Base-by-base conservation (phyloP, 1,284 basidiomycete species). In the Amylostereum chailletii region DNA sequence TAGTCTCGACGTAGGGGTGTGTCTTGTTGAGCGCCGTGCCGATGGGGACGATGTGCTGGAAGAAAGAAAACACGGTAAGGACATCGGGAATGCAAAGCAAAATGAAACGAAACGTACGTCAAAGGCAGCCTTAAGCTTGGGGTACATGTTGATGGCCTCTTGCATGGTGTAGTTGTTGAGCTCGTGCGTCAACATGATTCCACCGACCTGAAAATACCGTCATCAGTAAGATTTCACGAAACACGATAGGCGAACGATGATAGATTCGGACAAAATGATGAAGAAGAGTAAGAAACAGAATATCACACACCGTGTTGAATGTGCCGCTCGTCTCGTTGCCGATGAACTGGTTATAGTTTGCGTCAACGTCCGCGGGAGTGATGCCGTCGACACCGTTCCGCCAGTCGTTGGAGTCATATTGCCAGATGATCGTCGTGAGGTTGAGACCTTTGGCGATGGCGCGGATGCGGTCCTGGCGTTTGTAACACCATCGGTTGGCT, bases 331-430 rank as follows among this genome's bases (percentile, higher is more conserved):
- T 55, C 3, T 67, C 66, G 19, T 61, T 61, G 5, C 58, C 27
- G 27, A 76, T 67, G 52, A 79, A 60, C 2, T 46, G 41, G 41
- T 69, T 48, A 50, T 79, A 79, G 53, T 72, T 66, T 32, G 52
- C 42, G 42, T 76, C 71, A 3, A 79, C 69, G 19, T 64, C 51
- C 1, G 64, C 62, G 0, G 46, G 59, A 7, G 75, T 79, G 37
- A 75, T 60, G 32, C 65, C 66, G 19, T 69, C 74, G 1, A 68
- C 64, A 9, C 75, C 73, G 26, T 71, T 75, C 58, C 74, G 70
- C 87, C 87, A 84, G 67, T 90, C 80, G 37, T 75, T 71, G 33
- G 83, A 84, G 60, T 88, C 86, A 54, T 79, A 83, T 58, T 74
- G 62, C 82, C 83, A 85, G 37, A 85, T 64, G 56, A 86, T 71